phyloP scores from a whole-genome alignment of 805 yeast genomes.

The Zygoascus ofunaensis region DNA sequence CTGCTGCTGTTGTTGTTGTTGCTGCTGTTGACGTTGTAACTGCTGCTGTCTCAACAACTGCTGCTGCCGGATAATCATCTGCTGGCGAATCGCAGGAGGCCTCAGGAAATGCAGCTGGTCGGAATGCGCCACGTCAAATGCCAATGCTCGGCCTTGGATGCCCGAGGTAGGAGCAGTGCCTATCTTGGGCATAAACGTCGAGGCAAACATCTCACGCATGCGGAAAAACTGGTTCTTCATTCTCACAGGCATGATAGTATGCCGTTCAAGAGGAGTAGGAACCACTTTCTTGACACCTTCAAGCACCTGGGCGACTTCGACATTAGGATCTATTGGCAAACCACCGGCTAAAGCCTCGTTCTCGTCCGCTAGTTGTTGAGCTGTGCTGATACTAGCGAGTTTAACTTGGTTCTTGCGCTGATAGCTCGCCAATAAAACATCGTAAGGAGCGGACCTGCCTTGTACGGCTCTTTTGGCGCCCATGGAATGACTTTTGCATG shows the following conservation, averaged over 20 bases:
- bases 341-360: slow-evolving; percentile 24
- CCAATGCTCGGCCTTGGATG: slow-evolving; percentile 55
- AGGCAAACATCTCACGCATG: slow-evolving; percentile 90
- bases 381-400: slow-evolving; percentile 44
- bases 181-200: slow-evolving; percentile 47
- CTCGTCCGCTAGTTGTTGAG: slow-evolving; percentile 29
- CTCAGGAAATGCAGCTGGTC: slow-evolving; percentile 35
- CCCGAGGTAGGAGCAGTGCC: slow-evolving; percentile 38
- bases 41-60: slow-evolving; percentile 10
- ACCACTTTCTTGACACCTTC: slow-evolving; percentile 64
- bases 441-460: slow-evolving; percentile 91
- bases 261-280: slow-evolving; percentile 61
- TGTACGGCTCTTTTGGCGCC: slow-evolving; percentile 94
- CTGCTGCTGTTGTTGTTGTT: slow-evolving; percentile 12
- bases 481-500: slow-evolving; percentile 98
- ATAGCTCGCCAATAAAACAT: slow-evolving; percentile 74
- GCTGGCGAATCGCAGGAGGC: slow-evolving; percentile 24
- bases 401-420: slow-evolving; percentile 91
- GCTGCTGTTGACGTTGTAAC: slow-evolving; percentile 13
- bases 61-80: slow-evolving; percentile 11
- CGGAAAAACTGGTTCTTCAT: slow-evolving; percentile 66
- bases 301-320: slow-evolving; percentile 83
- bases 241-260: slow-evolving; percentile 59
- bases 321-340: slow-evolving; percentile 65
- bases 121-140: slow-evolving; percentile 62